phyloP scores from a whole-genome alignment of 2,329 filamentous ascomycete species.

The Plenodomus tracheiphilus region DNA sequence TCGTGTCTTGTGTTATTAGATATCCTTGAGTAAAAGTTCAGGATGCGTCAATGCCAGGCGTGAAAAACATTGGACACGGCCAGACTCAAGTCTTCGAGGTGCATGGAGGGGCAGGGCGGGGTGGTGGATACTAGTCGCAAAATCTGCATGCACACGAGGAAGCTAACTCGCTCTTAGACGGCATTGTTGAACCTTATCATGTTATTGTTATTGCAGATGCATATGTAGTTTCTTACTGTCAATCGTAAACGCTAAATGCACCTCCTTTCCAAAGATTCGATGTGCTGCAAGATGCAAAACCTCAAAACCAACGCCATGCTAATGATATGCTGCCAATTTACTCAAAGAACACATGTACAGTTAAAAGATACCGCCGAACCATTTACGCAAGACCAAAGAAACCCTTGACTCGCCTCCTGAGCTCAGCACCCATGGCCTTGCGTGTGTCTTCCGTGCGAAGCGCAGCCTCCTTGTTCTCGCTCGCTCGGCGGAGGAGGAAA shows the following conservation, averaged over 20 bases:
- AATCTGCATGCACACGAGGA: background rate
- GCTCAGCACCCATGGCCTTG: conserved; percentile 55
- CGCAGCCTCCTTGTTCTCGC: conserved; percentile 65
- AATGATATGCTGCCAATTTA: conserved; percentile 1
- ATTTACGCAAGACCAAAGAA: conserved; percentile 27
- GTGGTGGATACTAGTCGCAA: background rate
- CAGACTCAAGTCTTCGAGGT: too few species aligned
- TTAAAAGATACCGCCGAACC: background rate
- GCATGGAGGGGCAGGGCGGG: too few species aligned
- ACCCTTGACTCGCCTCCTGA: conserved; percentile 46
- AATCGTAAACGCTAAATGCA: background rate
- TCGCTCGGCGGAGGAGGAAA: conserved; percentile 64
- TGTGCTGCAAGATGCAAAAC: background rate
- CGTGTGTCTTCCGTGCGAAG: conserved; percentile 57
- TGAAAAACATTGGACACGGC: too few species aligned
- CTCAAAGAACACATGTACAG: background rate
- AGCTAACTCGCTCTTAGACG: too few species aligned
- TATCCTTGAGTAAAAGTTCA: too few species aligned
- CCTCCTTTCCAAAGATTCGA: background rate
- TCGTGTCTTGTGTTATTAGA: too few species aligned
- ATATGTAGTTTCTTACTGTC: background rate
- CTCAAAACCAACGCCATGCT: conserved; percentile 3
- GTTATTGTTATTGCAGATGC: too few species aligned
- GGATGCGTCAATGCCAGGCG: too few species aligned
- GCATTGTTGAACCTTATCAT: background rate